These are phyloP conservation scores for Gleditsia sinensis DNA, from an alignment of 306 rosid species.

Conservation along the genomic window DNA sequence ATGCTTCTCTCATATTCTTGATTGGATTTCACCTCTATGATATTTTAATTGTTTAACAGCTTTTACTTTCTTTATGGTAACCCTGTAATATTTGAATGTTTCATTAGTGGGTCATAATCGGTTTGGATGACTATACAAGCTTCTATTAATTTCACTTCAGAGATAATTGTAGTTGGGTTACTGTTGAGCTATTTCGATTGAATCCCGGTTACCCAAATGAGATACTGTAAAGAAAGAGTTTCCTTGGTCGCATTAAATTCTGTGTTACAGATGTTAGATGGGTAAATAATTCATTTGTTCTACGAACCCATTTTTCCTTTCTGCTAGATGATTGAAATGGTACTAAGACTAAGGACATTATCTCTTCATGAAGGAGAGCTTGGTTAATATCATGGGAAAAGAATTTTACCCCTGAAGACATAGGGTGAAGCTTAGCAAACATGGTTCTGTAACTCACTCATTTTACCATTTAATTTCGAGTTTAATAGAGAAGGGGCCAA, in stretches of 20 bases:
- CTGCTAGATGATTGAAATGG: background rate
- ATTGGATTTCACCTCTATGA: background rate
- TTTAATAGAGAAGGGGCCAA: too few species aligned
- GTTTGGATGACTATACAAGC: background rate
- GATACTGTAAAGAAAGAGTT: too few species aligned
- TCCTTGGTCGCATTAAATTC: too few species aligned
- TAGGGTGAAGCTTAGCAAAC: background rate
- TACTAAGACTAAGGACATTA: too few species aligned
- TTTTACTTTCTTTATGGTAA: too few species aligned
- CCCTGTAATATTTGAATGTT: too few species aligned
- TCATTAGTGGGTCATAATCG: background rate
- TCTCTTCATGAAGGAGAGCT: too few species aligned
- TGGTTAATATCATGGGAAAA: too few species aligned
- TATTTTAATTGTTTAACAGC: background rate
- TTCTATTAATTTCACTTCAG: background rate
- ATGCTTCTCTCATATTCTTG: background rate
- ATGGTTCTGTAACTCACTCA: background rate
- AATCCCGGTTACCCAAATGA: too few species aligned
- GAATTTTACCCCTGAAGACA: background rate
- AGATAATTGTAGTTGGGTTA: too few species aligned
- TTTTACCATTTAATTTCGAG: background rate
- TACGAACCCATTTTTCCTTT: background rate
- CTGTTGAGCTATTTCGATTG: too few species aligned
- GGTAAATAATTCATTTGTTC: background rate
- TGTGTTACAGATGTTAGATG: too few species aligned